Conservation (phyloP, 768 basidiomycete species). For the Amanita thiersii region DNA sequence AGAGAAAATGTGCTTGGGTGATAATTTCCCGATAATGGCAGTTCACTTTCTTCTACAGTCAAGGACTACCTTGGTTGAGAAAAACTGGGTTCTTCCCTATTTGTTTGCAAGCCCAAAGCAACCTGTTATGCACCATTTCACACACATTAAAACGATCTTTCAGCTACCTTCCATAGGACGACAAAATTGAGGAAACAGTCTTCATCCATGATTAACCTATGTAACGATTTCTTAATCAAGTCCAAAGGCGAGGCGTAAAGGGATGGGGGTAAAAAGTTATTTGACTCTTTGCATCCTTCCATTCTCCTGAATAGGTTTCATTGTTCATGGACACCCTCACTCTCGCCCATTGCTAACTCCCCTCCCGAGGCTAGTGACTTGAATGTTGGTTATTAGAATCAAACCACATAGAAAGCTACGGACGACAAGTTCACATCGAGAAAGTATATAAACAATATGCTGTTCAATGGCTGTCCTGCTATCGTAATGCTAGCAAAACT, state of each 20-base stretch:
- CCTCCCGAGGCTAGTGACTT: slow-evolving; percentile 54
- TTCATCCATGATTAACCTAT: too few relatives aligned
- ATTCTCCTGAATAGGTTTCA: too few relatives aligned
- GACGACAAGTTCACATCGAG: slow-evolving; percentile 48
- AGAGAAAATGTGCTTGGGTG: too few relatives aligned
- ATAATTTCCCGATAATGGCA: slow-evolving; percentile 19
- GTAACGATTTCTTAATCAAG: too few relatives aligned
- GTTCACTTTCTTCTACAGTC: slow-evolving; percentile 50
- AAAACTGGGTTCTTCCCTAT: slow-evolving; percentile 65
- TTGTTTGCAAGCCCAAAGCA: slow-evolving; percentile 52
- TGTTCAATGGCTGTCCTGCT: slow-evolving; percentile 54
- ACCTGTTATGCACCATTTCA: slow-evolving; percentile 51
- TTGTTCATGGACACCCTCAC: slow-evolving; percentile 30
- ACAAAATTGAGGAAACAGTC: too few relatives aligned
- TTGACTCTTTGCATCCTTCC: too few relatives aligned
- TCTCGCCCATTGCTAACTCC: slow-evolving; percentile 37
- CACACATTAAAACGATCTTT: too few relatives aligned
- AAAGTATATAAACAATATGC: slow-evolving; percentile 58
- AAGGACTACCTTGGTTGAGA: slow-evolving; percentile 55
- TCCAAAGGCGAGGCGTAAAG: too few relatives aligned
- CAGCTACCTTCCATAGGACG: too few relatives aligned
- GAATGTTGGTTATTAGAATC: slow-evolving; percentile 46
- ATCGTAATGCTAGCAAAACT: slow-evolving; percentile 51
- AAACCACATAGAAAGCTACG: slow-evolving; percentile 55
- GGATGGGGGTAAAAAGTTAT: too few relatives aligned